These are phyloP conservation scores for Candida rishiriensis DNA, from an alignment of 805 yeast genomes.

Conservation along the genomic window DNA sequence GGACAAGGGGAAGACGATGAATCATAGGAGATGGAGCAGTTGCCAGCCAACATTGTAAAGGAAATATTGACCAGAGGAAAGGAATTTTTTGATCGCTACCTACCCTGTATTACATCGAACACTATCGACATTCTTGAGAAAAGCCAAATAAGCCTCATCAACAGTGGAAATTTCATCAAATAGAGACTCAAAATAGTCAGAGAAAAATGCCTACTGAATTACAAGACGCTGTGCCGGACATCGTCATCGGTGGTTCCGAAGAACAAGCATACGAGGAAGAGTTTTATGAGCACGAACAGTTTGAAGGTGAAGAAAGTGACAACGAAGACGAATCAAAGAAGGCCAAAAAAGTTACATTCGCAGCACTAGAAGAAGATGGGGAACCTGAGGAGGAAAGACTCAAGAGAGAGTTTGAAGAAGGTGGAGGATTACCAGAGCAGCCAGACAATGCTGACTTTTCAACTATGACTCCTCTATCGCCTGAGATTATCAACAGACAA, in stretches of 20 bases:
- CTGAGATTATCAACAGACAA: slow-evolving; percentile 96
- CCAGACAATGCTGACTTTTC: slow-evolving; percentile 85
- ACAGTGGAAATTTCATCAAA: too few relatives aligned
- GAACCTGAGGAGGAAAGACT: slow-evolving; percentile 69
- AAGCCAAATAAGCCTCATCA: too few relatives aligned
- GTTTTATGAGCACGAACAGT: slow-evolving; percentile 27
- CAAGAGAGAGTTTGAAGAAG: slow-evolving; percentile 87
- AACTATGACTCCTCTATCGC: slow-evolving; percentile 77
- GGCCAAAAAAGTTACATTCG: slow-evolving; percentile 81
- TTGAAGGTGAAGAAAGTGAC: slow-evolving; percentile 34
- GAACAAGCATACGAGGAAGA: slow-evolving; percentile 34
- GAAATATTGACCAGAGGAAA: too few relatives aligned
- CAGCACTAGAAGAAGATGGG: slow-evolving; percentile 62
- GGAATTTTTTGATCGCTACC: too few relatives aligned
- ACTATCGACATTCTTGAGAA: too few relatives aligned
- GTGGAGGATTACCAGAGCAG: slow-evolving; percentile 98
- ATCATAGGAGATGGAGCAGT: too few relatives aligned
- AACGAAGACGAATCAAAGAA: slow-evolving; percentile 35
- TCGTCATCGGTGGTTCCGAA: slow-evolving; percentile 60
- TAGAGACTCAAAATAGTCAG: background rate
- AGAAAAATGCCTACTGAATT: slow-evolving; percentile 65
- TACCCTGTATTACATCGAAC: too few relatives aligned
- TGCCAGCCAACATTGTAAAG: too few relatives aligned
- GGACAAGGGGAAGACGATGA: too few relatives aligned
- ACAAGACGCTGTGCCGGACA: slow-evolving; percentile 81